A percentile compares a stretch with the other conserved stretches of the same genome.
Conservation (phyloP, 257 asterid genomes). For the Solanum peruvianum region DNA sequence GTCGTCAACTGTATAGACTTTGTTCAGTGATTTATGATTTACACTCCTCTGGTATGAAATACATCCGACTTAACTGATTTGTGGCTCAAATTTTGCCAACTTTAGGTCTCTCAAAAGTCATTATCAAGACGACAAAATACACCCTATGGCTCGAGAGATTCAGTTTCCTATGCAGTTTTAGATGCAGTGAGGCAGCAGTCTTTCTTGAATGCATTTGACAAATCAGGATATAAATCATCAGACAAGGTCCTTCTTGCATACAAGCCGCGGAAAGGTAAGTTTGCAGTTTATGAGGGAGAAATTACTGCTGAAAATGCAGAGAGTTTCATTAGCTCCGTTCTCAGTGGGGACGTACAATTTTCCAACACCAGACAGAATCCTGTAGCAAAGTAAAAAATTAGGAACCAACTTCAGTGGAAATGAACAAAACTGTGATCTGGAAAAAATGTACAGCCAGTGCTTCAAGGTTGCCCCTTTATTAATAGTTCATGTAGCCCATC, state of each 20-base stretch:
- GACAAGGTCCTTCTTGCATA: slow-evolving; percentile 59
- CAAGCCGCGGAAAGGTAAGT: slow-evolving; percentile 75
- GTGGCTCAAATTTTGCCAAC: not conserved
- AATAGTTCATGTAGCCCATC: not conserved
- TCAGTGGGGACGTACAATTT: slow-evolving; percentile 71
- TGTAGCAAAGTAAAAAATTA: slow-evolving; percentile 13
- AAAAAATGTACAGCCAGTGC: not conserved
- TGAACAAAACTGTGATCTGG: not conserved
- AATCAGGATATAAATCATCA: slow-evolving; percentile 52
- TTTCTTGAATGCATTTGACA: slow-evolving; percentile 53
- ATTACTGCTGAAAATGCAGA: slow-evolving; percentile 51
- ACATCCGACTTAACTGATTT: not conserved
- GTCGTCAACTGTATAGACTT: slow-evolving; percentile 7
- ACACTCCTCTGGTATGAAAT: not conserved
- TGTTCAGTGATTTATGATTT: not conserved
- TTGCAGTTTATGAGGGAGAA: slow-evolving; percentile 35
- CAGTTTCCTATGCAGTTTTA: slow-evolving; percentile 59
- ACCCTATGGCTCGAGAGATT: slow-evolving; percentile 34
- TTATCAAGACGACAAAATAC: slow-evolving; percentile 35
- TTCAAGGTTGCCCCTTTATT: not conserved
- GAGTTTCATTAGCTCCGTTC: slow-evolving; percentile 51
- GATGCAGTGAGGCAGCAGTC: slow-evolving; percentile 69
- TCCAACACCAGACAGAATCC: slow-evolving; percentile 55
- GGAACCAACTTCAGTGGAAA: not conserved
- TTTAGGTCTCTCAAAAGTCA: slow-evolving; percentile 74